Evolutionary conservation across 306 rosid genomes (phyloP), one percentile per base, ranked within the genome.

Genomic region (Cicer yamashitae): DNA sequence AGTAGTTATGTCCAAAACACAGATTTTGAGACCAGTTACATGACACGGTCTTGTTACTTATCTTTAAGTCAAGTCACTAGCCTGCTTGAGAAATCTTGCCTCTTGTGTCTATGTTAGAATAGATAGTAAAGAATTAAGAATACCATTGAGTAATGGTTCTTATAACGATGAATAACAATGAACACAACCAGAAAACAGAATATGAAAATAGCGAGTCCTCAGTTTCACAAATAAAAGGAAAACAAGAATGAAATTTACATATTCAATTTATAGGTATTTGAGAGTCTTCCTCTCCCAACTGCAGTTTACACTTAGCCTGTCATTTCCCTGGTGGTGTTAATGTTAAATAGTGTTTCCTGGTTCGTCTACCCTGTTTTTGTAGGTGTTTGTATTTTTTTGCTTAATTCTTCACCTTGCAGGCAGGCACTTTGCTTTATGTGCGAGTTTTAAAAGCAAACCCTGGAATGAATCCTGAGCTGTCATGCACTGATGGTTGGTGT

Each of bases 401-500:
- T 72, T 84, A 79, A 79, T 52, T 47, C 53, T 46, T 82, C 65
- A n/a, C 69, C 65, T 79, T 72, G 83, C 93, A 92, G 96, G 84
- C 57, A 50, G 98, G 96, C 77, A 83, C 93, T 66, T 84, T 90
- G 84, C 77, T 92, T 60, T 92, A 88, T 39, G 88, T 82, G 59
- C 89, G 98, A 69, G 87, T 96, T 34, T 97, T 85, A 69, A 92
- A 88, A 81, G 96, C 92, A 75, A 96, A 83, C 82, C 91, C 89
- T 50, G 92, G 91, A 81, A 84, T 92, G 89, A 96, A 92, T 86
- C 98, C 98, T 6, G 98, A 92, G 80, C 78, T 96, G 68, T 80
- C 99, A 51, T 96, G 99, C 79, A 90, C 86, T 10, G 96, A 92
- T 82, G 99, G 99, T 96, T 58, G 45, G 91, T 82, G 48, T 71